Evolutionary conservation across 768 basidiomycete genomes (phyloP).

Genomic region (Neoboletus brunneissimus): DNA sequence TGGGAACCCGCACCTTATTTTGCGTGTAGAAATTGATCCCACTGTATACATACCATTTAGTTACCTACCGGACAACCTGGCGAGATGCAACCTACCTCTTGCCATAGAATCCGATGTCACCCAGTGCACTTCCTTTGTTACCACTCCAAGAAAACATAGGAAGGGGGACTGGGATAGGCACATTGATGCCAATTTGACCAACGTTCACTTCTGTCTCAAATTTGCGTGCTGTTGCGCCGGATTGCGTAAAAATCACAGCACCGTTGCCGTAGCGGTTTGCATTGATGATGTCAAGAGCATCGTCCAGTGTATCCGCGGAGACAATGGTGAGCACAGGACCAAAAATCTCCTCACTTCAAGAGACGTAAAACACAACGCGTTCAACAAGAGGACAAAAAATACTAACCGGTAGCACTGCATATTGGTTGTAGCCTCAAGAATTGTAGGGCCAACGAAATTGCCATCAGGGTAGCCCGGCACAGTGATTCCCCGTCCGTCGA

Average conservation of each 20-base stretch:
- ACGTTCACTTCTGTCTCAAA: constrained; percentile 88
- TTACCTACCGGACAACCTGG: background rate
- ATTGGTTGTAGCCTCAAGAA: constrained; percentile 75
- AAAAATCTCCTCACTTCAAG: constrained; percentile 84
- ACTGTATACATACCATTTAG: constrained; percentile 34
- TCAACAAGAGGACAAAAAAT: constrained; percentile 20
- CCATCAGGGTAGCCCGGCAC: constrained; percentile 80
- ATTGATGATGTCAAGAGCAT: constrained; percentile 89
- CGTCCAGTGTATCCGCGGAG: constrained; percentile 79
- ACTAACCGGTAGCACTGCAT: constrained; percentile 85
- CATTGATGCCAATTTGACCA: constrained; percentile 92
- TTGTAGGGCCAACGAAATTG: constrained; percentile 93
- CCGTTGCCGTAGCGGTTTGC: constrained; percentile 91
- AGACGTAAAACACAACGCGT: background rate
- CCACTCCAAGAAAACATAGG: constrained; percentile 98
- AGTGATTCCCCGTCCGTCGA: constrained; percentile 75
- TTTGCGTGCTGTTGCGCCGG: constrained; percentile 90
- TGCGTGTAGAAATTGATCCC: constrained; percentile 96
- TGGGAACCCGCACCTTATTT: constrained; percentile 62
- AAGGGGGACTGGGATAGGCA: constrained; percentile 88
- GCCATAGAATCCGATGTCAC: constrained; percentile 90
- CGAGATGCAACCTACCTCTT: constrained; percentile 51
- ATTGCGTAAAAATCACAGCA: constrained; percentile 93
- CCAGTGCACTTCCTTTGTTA: constrained; percentile 83
- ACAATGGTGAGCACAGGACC: constrained; percentile 85